Evolutionary conservation across 352 stramenopile species (phyloP), one percentile per base, ranked within the genome.

Genomic region (Phytophthora constricta): DNA sequence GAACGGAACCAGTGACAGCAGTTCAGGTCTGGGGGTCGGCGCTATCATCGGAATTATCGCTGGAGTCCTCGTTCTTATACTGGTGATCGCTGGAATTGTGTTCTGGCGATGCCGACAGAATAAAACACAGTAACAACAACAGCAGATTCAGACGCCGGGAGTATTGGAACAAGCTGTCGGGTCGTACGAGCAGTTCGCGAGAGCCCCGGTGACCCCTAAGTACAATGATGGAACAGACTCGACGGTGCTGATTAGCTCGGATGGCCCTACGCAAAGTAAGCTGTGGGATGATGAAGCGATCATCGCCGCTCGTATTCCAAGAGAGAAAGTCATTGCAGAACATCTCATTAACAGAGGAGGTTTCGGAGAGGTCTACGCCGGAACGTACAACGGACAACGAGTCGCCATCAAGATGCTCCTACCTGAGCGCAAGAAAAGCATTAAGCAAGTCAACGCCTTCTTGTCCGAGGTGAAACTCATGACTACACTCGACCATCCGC

Each of bases 261-360:
- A 73, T n/a, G 59, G 65, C 1, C 33, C 13, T 1, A 20, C 39
- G 7, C 27, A n/a, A 0, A 72, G 51, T 43, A 62, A 70, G 39
- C 54, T 72, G 17, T 79, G 70, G 60, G 71, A 83, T 19, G 68
- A 84, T 19, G 51, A 72, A 54, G 65, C 65, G 17, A 76, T 84
- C 46, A 41, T 82, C 20, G 70, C 74, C 1, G 63, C 57, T 5
- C 43, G 59, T 9, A 52, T 68, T 31, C 51, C 58, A n/a, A 37
- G 51, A 72, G 68, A 75, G 56, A 75, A 75, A 46, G 62, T 75
- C 3, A 31, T 72, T 0, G 46, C 19, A 1, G 51, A 62, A 19
- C 26, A 14, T 0, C 52, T 75, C 2, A 58, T 75, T 31, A 75
- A 70, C 46, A 41, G 52, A 56, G 68, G 68, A 47, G 68, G 62